Base-by-base conservation (phyloP, 2,329 filamentous ascomycete genomes). In the Fusarium algeriense region DNA sequence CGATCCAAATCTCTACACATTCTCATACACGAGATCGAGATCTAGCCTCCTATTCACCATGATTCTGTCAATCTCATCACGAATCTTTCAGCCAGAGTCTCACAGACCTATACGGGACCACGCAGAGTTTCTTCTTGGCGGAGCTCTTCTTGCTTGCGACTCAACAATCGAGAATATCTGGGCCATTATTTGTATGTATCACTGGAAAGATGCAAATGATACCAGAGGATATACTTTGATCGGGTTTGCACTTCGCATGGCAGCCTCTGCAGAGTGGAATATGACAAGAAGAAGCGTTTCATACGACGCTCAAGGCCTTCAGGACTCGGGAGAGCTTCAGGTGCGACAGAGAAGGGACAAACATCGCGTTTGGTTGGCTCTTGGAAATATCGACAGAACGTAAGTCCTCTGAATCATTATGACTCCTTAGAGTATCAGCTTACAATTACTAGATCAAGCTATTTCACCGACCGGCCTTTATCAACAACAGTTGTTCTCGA, bases 281-380 rank as follows among this genome's bases (percentile, higher is more conserved):
- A 37, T 19, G 15, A 9, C 37, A 2, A 2, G 6, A 0, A 15
- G 6, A 19, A 13, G 17, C 4, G 6, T 19, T 1, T 15, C 26
- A 0, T n/a, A 28, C 0, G 35, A 30, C 1, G 19, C 7, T 3
- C 19, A n/a, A 1, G 4, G 13, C 0, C 2, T 34, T 4, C 7
- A 28, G 9, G 43, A 35, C 2, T 7, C 4, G 10, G 15, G 20
- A 20, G 44, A 50, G 28, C 11, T 50, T 0, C 15, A 60, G 2
- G 15, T 49, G 3, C 37, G 55, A 5, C 43, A 50, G 11, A 30
- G 13, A 2, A 28, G 44, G 11, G 60, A 62, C 5, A 28, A 13
- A 5, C 11, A 50, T 8, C 23, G 60, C 6, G 23, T 19, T 6
- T 43, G 56, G n/a, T 0, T n/a, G 13, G 4, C n/a, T 0, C 13